Evolutionary conservation across 2,329 filamentous ascomycete species (phyloP), one percentile per base, ranked within the genome.

Genomic region (Passalora sequoiae): DNA sequence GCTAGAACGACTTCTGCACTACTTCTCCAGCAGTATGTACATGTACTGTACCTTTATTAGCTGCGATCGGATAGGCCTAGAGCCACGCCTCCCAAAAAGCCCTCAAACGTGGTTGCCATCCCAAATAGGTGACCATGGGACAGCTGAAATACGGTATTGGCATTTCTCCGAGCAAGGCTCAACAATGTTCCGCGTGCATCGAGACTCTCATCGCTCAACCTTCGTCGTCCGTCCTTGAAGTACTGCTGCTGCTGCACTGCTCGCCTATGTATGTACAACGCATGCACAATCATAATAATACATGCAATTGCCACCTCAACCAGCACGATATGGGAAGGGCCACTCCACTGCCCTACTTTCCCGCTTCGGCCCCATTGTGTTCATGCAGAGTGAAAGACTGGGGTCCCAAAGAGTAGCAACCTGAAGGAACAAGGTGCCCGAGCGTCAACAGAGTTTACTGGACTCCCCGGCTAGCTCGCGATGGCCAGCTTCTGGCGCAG

Each of bases 401-500:
- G n/a, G n/a, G n/a, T n/a, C n/a, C n/a, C n/a, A n/a, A n/a, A n/a
- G n/a, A n/a, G n/a, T n/a, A n/a, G n/a, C n/a, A n/a, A n/a, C n/a
- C n/a, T n/a, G n/a, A n/a, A n/a, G n/a, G n/a, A n/a, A n/a, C n/a
- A n/a, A n/a, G n/a, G n/a, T n/a, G n/a, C n/a, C n/a, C n/a, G n/a
- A n/a, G n/a, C 61, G 66, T 36, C 57, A 38, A 37, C 53, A 55
- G 19, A 58, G 58, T 28, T 62, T 63, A 4, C 51, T 67, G 29
- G 69, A 71, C 31, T 63, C 64, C 3, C 65, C 68, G 15, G 61
- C 62, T 22, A 60, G 60, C 38, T 40, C 54, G 27, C 52, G 57
- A 12, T 66, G 66, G 55, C 70, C 67, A 10, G 67, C 66, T 8
- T 64, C 66, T 6, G 69, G 67, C 20, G 61, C 66, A 21, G 60